Evolutionary conservation across 176 grass and related monocot species (phyloP).

Genomic region (Typha latifolia): DNA sequence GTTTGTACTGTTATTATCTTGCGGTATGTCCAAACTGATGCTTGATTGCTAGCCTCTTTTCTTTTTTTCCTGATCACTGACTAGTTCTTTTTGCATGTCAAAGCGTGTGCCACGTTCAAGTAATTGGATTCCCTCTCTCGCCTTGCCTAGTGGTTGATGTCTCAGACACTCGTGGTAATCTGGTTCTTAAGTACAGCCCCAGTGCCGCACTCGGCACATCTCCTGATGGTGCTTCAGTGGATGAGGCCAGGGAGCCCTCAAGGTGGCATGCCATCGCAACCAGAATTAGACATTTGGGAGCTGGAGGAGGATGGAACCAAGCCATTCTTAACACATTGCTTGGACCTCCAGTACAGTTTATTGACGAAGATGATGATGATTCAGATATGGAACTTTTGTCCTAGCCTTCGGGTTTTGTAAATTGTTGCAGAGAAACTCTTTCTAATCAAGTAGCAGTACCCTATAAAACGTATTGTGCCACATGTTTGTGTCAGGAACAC

Average conservation of each 20-base stretch:
- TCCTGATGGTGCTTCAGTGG: not conserved
- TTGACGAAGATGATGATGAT: conserved; percentile 18
- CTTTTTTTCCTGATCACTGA: not conserved
- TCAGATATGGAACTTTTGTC: not conserved
- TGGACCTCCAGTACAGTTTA: conserved; percentile 23
- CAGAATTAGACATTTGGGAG: conserved; percentile 27
- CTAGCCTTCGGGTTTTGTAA: too few relatives aligned
- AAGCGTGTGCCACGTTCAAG: conserved; percentile 71
- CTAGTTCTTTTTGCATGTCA: conserved; percentile 14
- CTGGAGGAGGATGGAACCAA: conserved; percentile 13
- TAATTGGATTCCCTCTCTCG: conserved; percentile 48
- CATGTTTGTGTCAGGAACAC: too few relatives aligned
- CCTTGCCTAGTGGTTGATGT: conserved; percentile 40
- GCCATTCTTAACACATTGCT: conserved; percentile 25
- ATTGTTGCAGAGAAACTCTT: too few relatives aligned
- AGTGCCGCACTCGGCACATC: conserved; percentile 6
- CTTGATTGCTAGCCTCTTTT: too few relatives aligned
- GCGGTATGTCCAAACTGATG: too few relatives aligned
- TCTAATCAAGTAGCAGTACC: too few relatives aligned
- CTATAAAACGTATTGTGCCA: too few relatives aligned
- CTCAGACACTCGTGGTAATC: conserved; percentile 8
- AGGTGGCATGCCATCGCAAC: conserved; percentile 30
- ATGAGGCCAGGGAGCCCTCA: conserved; percentile 13
- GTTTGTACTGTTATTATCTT: too few relatives aligned
- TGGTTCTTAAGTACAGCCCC: conserved; percentile 50